Percentiles rank a stretch among this genome's conserved stretches.
Conservation (phyloP, 768 basidiomycete genomes). For the Lactarius tabidus region DNA sequence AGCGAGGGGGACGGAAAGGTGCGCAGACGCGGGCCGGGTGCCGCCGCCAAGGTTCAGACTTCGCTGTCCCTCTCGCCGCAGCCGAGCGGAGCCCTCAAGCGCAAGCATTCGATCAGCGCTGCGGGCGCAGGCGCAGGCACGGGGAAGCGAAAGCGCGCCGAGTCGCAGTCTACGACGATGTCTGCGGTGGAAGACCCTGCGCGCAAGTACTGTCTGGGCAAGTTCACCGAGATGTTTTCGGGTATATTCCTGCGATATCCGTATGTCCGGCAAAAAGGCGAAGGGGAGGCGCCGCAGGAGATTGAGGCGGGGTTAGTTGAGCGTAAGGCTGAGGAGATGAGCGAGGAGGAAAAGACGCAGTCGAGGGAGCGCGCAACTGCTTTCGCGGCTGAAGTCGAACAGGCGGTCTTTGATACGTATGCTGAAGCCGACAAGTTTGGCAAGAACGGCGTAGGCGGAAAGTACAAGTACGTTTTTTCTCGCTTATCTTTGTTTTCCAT, state of each 20-base stretch:
- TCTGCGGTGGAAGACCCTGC: conserved; percentile 57
- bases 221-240: conserved; percentile 66
- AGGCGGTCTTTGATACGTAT: conserved; percentile 69
- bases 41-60: conserved; percentile 17
- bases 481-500: conserved; percentile 12
- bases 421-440: conserved; percentile 73
- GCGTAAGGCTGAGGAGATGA: conserved; percentile 36
- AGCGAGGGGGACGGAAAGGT: background rate
- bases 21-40: conserved; percentile 21
- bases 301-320: background rate
- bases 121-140: conserved; percentile 30
- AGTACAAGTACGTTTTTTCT: conserved; percentile 67
- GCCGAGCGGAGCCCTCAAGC: conserved; percentile 37
- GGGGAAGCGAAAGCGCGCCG: conserved; percentile 47
- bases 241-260: conserved; percentile 73
- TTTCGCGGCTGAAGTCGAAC: conserved; percentile 72
- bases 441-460: conserved; percentile 56
- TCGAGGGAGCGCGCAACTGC: conserved; percentile 49
- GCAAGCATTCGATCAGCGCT: conserved; percentile 41
- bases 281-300: background rate
- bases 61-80: conserved; percentile 12
- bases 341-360: conserved; percentile 59
- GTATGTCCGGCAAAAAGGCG: conserved; percentile 36
- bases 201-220: conserved; percentile 75
- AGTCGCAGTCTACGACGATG: conserved; percentile 30